phyloP scores from a whole-genome alignment of 2,329 filamentous ascomycete genomes.

The Pseudocercospora fuligena region DNA sequence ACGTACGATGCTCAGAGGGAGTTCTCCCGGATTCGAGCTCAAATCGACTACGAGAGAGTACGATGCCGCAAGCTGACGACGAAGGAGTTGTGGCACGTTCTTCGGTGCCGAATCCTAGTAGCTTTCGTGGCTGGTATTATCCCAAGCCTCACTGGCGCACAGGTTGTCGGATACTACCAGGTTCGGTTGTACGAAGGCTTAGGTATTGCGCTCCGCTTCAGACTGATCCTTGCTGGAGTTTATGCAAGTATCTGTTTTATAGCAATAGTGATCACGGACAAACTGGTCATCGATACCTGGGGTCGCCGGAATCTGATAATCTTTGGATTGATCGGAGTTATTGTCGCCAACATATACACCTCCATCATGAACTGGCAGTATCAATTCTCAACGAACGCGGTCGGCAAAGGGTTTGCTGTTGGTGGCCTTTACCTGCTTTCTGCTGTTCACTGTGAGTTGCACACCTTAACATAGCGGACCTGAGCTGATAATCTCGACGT shows the following conservation, averaged over 20 bases:
- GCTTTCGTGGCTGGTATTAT: constrained; percentile 61
- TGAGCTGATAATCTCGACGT: constrained; percentile 42
- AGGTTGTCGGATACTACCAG: constrained; percentile 53
- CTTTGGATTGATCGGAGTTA: constrained; percentile 54
- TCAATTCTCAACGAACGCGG: constrained; percentile 56
- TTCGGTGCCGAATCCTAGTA: constrained; percentile 57
- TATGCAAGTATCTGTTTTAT: constrained; percentile 59
- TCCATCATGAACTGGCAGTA: constrained; percentile 62
- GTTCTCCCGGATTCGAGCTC: constrained; percentile 55
- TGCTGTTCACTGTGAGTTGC: constrained; percentile 55
- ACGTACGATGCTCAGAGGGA: constrained; percentile 53
- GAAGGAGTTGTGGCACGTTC: constrained; percentile 56
- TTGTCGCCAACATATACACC: constrained; percentile 62
- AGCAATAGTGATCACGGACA: constrained; percentile 56
- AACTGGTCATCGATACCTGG: constrained; percentile 60
- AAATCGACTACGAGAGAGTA: constrained; percentile 50
- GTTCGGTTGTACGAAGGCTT: constrained; percentile 59
- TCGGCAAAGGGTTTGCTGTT: constrained; percentile 64
- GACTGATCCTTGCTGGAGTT: constrained; percentile 58
- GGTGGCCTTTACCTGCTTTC: constrained; percentile 63
- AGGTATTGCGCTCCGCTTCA: constrained; percentile 55
- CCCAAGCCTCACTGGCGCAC: constrained; percentile 60
- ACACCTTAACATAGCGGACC: constrained; percentile 4
- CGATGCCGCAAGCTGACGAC: constrained; percentile 40
- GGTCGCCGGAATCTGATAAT: constrained; percentile 63